Conservation (phyloP, 1,284 basidiomycete genomes). For the Papiliotrema flavescens region DNA sequence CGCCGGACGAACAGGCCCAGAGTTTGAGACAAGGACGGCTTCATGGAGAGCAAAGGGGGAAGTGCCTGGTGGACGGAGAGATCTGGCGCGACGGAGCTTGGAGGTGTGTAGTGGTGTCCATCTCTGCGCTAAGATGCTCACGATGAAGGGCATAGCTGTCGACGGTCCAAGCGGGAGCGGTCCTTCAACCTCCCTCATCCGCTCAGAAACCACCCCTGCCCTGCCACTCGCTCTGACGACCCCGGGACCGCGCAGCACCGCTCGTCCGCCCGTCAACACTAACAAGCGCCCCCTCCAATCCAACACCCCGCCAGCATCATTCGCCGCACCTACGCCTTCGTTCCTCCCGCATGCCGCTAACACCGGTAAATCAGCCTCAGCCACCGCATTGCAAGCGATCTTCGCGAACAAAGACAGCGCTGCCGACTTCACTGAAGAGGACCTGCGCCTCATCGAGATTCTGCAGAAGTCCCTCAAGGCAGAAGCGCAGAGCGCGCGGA, state of each 20-base stretch:
- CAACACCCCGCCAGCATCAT: too few relatives aligned
- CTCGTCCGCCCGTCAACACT: neutral
- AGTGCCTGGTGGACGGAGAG: conserved; percentile 23
- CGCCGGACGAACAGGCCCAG: conserved; percentile 22
- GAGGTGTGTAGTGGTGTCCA: conserved; percentile 19
- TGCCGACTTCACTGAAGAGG: conserved; percentile 22
- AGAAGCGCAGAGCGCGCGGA: conserved; percentile 12
- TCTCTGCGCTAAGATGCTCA: too few relatives aligned
- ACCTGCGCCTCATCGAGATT: conserved; percentile 30
- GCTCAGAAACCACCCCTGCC: too few relatives aligned
- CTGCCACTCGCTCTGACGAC: too few relatives aligned
- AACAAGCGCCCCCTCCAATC: neutral
- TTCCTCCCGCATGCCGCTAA: neutral
- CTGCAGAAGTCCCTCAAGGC: conserved; percentile 27
- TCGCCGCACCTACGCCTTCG: neutral
- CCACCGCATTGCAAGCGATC: neutral
- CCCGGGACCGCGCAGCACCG: too few relatives aligned
- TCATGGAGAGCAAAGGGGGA: conserved; percentile 29
- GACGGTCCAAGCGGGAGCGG: conserved; percentile 6
- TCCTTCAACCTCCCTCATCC: conserved; percentile 18
- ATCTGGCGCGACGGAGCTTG: conserved; percentile 16
- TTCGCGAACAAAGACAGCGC: conserved; percentile 26
- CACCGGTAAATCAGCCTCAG: neutral
- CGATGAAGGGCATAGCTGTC: too few relatives aligned
- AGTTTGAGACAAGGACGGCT: conserved; percentile 27